Conservation (phyloP, 73 alveolate genomes). For the Tetrahymena elliotti region DNA sequence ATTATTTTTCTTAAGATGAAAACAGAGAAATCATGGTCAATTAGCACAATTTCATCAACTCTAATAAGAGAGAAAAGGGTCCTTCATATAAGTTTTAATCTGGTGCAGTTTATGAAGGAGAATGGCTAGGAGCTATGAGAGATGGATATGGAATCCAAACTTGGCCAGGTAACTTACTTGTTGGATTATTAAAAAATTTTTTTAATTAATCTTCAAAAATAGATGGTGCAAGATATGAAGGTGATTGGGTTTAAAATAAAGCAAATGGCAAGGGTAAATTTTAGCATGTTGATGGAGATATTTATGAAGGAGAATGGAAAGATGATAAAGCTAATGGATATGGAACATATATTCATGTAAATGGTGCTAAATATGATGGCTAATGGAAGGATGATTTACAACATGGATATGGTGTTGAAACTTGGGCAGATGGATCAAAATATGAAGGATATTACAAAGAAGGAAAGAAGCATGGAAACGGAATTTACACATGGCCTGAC, state of each 20-base stretch:
- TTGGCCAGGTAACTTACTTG: not conserved
- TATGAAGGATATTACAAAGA: constrained; percentile 55
- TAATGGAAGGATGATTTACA: constrained; percentile 58
- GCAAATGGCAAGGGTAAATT: constrained; percentile 34
- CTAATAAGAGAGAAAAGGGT: constrained; percentile 20
- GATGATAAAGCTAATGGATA: constrained; percentile 29
- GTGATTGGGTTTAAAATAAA: constrained; percentile 27
- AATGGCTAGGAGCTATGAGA: constrained; percentile 21
- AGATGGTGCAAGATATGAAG: constrained; percentile 33
- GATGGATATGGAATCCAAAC: constrained; percentile 27
- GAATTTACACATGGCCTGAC: constrained; percentile 56
- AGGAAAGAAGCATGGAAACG: constrained; percentile 62
- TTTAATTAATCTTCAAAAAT: not conserved
- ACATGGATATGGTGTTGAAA: constrained; percentile 61
- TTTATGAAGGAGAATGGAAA: constrained; percentile 42
- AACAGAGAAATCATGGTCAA: not conserved
- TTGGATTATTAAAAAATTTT: not conserved
- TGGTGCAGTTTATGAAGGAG: constrained; percentile 29
- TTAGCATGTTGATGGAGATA: constrained; percentile 39
- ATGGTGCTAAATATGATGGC: constrained; percentile 38
- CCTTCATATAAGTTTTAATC: constrained; percentile 32
- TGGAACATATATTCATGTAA: constrained; percentile 15
- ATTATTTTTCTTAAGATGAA: not conserved
- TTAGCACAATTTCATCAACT: not conserved
- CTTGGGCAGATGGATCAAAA: constrained; percentile 60